Conservation (phyloP, 768 basidiomycete genomes). For the Psilocybe tampanensis region DNA sequence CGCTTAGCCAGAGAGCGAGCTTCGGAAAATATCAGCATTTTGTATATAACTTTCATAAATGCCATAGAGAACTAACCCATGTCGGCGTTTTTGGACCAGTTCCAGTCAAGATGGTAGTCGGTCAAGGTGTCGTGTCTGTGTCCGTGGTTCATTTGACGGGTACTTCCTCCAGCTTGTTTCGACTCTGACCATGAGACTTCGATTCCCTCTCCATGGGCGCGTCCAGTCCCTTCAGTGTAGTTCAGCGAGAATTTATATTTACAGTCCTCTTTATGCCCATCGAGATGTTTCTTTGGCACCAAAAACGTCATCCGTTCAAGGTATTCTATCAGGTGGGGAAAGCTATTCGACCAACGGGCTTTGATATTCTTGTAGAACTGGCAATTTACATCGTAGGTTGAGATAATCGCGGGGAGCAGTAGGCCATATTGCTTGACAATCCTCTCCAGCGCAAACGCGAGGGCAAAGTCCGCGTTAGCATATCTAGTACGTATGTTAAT, state of each 20-base stretch:
- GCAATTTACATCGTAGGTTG: conserved; percentile 34
- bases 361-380: conserved; percentile 22
- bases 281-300: conserved; percentile 32
- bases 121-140: too few species aligned
- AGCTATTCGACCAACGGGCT: conserved; percentile 17
- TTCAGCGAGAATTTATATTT: conserved; percentile 32
- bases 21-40: too few species aligned
- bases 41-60: too few species aligned
- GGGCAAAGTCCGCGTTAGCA: conserved; percentile 24
- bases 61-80: too few species aligned
- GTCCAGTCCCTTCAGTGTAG: conserved; percentile 8
- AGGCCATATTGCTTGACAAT: conserved; percentile 3
- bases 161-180: too few species aligned
- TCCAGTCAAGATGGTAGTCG: too few species aligned
- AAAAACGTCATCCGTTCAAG: conserved; percentile 21
- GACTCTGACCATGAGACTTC: too few species aligned
- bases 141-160: too few species aligned
- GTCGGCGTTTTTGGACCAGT: too few species aligned
- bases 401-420: conserved; percentile 22
- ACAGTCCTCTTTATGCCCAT: conserved; percentile 29
- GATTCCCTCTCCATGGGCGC: too few species aligned
- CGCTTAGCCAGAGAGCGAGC: too few species aligned
- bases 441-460: conserved; percentile 19
- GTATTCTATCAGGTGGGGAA: conserved; percentile 12
- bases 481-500: conserved; percentile 15